Conservation (phyloP, 2,329 filamentous ascomycete species). For the Neoascochyta sp. region DNA sequence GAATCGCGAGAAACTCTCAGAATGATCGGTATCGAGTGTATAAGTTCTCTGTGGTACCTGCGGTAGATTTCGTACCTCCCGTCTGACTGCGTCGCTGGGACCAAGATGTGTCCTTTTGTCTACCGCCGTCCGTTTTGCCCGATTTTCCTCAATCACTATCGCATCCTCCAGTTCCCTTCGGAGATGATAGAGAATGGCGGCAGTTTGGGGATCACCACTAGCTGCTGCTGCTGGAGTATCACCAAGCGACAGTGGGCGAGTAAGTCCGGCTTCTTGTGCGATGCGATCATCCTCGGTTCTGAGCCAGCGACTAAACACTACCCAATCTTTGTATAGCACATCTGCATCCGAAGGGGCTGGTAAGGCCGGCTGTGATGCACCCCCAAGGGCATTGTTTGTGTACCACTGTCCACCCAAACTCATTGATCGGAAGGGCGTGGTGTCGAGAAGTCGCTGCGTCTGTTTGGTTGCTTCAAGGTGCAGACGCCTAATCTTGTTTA, state of each 20-base stretch:
- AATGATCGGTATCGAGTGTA: slow-evolving; percentile 24
- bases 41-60: slow-evolving; percentile 23
- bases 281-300: slow-evolving; percentile 28
- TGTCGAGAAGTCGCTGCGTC: slow-evolving; percentile 14
- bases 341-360: slow-evolving; percentile 26
- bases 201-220: slow-evolving; percentile 22
- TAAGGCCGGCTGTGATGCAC: slow-evolving; percentile 18
- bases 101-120: slow-evolving; percentile 25
- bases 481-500: slow-evolving; percentile 20
- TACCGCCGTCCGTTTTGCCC: slow-evolving; percentile 22
- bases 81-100: slow-evolving; percentile 28
- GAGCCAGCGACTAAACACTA: slow-evolving; percentile 26
- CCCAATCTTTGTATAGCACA: slow-evolving; percentile 30
- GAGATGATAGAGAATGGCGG: slow-evolving; percentile 25
- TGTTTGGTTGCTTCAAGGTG: slow-evolving; percentile 27
- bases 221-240: slow-evolving; percentile 13
- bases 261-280: slow-evolving; percentile 14
- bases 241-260: slow-evolving; percentile 20
- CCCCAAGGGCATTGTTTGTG: slow-evolving; percentile 19
- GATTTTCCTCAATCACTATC: slow-evolving; percentile 30
- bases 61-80: slow-evolving; percentile 24
- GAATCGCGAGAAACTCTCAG: slow-evolving; percentile 17
- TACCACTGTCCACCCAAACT: slow-evolving; percentile 26
- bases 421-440: slow-evolving; percentile 13
- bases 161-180: slow-evolving; percentile 30